Evolutionary conservation across 345 rosid species (phyloP), one percentile per base, ranked within the genome.

Genomic region (Eucalyptus tenuipes): DNA sequence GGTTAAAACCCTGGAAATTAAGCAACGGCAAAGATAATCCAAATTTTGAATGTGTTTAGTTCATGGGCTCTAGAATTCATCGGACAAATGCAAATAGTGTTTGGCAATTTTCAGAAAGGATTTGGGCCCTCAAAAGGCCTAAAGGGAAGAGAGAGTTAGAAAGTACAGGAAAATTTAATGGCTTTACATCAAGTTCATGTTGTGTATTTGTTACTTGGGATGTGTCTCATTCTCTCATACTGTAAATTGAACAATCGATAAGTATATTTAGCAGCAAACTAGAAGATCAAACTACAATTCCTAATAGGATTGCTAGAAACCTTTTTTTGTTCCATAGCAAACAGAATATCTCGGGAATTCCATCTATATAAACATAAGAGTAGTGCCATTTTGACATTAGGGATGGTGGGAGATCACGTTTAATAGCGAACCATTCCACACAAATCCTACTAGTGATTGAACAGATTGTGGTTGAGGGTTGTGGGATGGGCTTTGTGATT

Each of bases 351-450:
- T 71, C 0, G 1, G 1, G 80, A 68, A 33, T 17, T 33, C 44
- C 25, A 2, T 2, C 2, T 33, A 68, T 33, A 9, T 33, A 17
- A 68, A 68, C 44, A 9, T 8, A n/a, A 64, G 2, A 68, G 44
- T 33, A 17, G 7, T 33, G 20, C 12, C 80, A 37, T 37, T 68
- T 68, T 18, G 42, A 68, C 0, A 31, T 16, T 0, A 31, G 0
- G 5, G 3, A 66, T 4, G 3, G 13, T 37, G 6, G 2, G 17
- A 33, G 80, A 3, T 68, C 4, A 13, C 1, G 2, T 17, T 33
- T 4, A 17, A 17, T 17, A 2, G 25, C 2, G 4, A 33, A 68
- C 4, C 17, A 7, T 31, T 15, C 6, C 80, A 33, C 0, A 2
- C 0, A 22, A 68, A 68, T 33, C 7, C 80, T 68, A 68, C 0